Evolutionary conservation across 148 eudicot genomes (phyloP).

Genomic region (Pharnaceum exiguum): DNA sequence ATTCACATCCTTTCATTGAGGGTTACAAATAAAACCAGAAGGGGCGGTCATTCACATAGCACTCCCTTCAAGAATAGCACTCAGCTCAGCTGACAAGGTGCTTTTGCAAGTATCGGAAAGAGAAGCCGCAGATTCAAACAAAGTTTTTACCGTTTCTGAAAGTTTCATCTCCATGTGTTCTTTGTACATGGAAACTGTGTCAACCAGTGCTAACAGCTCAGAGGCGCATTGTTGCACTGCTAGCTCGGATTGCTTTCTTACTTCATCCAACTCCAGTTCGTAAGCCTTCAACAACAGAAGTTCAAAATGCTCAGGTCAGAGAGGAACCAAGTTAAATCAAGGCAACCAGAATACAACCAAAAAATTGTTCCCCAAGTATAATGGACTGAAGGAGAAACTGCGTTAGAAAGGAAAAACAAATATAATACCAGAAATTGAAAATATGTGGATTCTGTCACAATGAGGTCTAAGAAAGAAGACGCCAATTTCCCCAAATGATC

Average conservation of each 20-base stretch:
- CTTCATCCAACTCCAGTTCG: slow-evolving; percentile 49
- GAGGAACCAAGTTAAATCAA: neutral
- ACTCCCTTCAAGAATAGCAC: slow-evolving; percentile 2
- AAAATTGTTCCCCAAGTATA: too few relatives aligned
- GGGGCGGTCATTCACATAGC: too few relatives aligned
- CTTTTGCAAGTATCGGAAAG: slow-evolving; percentile 45
- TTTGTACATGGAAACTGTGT: slow-evolving; percentile 67
- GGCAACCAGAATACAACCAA: neutral
- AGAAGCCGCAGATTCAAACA: slow-evolving; percentile 37
- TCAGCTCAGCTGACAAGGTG: slow-evolving; percentile 23
- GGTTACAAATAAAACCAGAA: too few relatives aligned
- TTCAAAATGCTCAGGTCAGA: slow-evolving; percentile 4
- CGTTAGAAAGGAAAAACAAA: too few relatives aligned
- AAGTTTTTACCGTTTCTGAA: slow-evolving; percentile 46
- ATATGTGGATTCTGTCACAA: too few relatives aligned
- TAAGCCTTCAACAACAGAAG: slow-evolving; percentile 39
- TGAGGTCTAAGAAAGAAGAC: too few relatives aligned
- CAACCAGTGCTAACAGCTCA: slow-evolving; percentile 61
- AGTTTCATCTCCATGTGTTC: slow-evolving; percentile 59
- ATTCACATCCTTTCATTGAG: too few relatives aligned
- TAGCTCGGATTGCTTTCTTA: slow-evolving; percentile 39
- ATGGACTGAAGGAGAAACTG: too few relatives aligned
- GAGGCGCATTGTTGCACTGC: slow-evolving; percentile 58
- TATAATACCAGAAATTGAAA: too few relatives aligned
- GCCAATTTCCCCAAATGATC: too few relatives aligned